A percentile compares a stretch with the other conserved stretches of the same genome.
Conservation (phyloP, 2,329 filamentous ascomycete species). For the Dactylonectria estremocensis region DNA sequence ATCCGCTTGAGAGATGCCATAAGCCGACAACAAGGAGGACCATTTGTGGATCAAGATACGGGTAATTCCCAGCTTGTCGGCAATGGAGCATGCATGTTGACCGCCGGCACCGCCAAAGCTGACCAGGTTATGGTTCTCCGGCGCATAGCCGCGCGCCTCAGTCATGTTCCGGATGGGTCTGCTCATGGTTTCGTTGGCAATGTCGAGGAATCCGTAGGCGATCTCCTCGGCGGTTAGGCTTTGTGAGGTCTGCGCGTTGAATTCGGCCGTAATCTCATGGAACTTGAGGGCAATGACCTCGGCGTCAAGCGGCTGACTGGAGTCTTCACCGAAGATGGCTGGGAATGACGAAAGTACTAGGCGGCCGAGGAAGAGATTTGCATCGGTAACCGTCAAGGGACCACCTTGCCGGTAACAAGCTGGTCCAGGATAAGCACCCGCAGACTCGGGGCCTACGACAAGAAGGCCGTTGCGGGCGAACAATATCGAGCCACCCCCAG, state of each 20-base stretch:
- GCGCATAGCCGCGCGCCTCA: constrained; percentile 66
- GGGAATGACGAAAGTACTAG: constrained; percentile 73
- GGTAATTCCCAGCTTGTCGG: constrained; percentile 57
- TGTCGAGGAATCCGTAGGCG: constrained; percentile 81
- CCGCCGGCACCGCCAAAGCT: constrained; percentile 80
- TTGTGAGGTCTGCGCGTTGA: constrained; percentile 56
- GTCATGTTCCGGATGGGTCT: constrained; percentile 81
- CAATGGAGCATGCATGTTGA: constrained; percentile 66
- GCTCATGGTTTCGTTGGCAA: constrained; percentile 84
- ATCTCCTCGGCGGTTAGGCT: constrained; percentile 53
- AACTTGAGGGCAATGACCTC: constrained; percentile 57
- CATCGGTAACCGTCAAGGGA: constrained; percentile 80
- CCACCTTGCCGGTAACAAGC: constrained; percentile 80
- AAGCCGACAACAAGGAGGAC: constrained; percentile 59
- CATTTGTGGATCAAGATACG: constrained; percentile 60
- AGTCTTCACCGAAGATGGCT: constrained; percentile 79
- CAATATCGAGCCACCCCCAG: constrained; percentile 66
- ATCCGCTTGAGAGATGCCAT: constrained; percentile 60
- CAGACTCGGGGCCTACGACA: constrained; percentile 79
- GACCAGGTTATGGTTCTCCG: constrained; percentile 52
- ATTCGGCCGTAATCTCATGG: constrained; percentile 54
- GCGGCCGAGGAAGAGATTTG: constrained; percentile 77
- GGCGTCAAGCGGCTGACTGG: constrained; percentile 67
- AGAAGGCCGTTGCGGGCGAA: constrained; percentile 80
- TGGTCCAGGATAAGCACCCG: constrained; percentile 79